Percentiles rank a stretch among this genome's conserved stretches.
These are phyloP conservation scores for Panicum hallii DNA, from an alignment of 202 grass and related monocot species.

Conservation along the genomic window DNA sequence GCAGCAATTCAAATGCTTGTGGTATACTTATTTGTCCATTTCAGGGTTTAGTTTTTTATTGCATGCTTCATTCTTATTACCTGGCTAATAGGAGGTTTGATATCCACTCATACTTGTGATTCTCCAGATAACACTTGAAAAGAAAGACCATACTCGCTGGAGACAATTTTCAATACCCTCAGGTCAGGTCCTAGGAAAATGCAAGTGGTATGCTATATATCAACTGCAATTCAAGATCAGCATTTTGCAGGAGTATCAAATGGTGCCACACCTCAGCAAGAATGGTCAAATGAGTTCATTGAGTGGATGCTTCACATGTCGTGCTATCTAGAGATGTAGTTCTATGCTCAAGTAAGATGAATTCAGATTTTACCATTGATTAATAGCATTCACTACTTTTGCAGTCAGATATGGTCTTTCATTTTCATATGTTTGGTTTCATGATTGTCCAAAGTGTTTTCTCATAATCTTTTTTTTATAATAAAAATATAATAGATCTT, in stretches of 20 bases:
- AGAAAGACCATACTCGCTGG: conserved; percentile 59
- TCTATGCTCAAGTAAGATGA: conserved; percentile 36
- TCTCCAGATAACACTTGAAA: conserved; percentile 74
- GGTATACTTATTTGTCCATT: conserved; percentile 46
- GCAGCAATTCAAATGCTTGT: conserved; percentile 65
- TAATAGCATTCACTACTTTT: not conserved
- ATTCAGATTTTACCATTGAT: conserved; percentile 12
- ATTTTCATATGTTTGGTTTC: conserved; percentile 1
- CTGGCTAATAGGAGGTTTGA: not conserved
- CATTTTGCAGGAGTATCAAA: conserved; percentile 47
- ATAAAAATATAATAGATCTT: not conserved
- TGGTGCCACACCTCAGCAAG: conserved; percentile 45
- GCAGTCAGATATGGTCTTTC: not conserved
- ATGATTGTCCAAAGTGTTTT: conserved; percentile 4
- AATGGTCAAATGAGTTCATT: conserved; percentile 53
- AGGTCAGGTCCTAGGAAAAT: conserved; percentile 59
- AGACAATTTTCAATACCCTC: conserved; percentile 62
- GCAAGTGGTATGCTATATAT: conserved; percentile 47
- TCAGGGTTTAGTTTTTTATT: not conserved
- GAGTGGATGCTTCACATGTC: conserved; percentile 61
- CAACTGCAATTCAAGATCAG: conserved; percentile 44
- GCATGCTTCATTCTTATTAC: conserved; percentile 23
- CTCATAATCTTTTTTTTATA: not conserved
- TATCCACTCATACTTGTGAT: conserved; percentile 23
- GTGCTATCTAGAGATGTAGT: conserved; percentile 47